Evolutionary conservation across 2,329 filamentous ascomycete genomes (phyloP).

Genomic region (Venturia oleaginea): DNA sequence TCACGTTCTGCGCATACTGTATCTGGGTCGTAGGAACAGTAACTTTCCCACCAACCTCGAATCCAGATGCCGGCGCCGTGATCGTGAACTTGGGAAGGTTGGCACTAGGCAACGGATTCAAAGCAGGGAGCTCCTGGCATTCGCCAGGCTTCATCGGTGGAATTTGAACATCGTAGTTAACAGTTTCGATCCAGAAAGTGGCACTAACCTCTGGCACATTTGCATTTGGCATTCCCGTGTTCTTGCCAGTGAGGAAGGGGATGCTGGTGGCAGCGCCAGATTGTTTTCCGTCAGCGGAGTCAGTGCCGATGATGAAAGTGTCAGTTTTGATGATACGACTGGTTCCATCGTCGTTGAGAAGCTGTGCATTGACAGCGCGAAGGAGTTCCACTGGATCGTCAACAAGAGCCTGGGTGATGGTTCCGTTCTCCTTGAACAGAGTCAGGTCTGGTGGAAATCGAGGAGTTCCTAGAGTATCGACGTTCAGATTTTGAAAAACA

Average conservation of each 20-base stretch:
- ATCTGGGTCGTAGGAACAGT: conserved; percentile 22
- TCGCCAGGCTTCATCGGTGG: not conserved
- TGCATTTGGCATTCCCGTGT: conserved; percentile 18
- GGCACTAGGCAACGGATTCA: not conserved
- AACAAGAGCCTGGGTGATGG: not conserved
- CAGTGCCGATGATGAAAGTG: not conserved
- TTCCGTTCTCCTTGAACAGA: not conserved
- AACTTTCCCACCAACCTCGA: not conserved
- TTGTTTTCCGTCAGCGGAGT: not conserved
- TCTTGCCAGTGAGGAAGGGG: not conserved
- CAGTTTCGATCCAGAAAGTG: conserved; percentile 26
- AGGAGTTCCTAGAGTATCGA: not conserved
- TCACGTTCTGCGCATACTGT: conserved; percentile 30
- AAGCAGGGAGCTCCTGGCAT: not conserved
- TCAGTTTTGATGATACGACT: not conserved
- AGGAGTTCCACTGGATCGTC: not conserved
- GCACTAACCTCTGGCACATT: conserved; percentile 20
- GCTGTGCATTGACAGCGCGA: not conserved
- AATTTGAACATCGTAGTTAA: conserved; percentile 19
- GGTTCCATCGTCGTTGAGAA: not conserved
- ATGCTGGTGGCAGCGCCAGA: not conserved
- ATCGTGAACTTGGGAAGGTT: not conserved
- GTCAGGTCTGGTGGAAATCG: conserved; percentile 2
- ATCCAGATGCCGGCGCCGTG: not conserved
- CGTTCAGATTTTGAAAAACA: not conserved